Evolutionary conservation across 495 filamentous ascomycete genomes (phyloP).

Genomic region (Hyaloscypha hepaticicola): DNA sequence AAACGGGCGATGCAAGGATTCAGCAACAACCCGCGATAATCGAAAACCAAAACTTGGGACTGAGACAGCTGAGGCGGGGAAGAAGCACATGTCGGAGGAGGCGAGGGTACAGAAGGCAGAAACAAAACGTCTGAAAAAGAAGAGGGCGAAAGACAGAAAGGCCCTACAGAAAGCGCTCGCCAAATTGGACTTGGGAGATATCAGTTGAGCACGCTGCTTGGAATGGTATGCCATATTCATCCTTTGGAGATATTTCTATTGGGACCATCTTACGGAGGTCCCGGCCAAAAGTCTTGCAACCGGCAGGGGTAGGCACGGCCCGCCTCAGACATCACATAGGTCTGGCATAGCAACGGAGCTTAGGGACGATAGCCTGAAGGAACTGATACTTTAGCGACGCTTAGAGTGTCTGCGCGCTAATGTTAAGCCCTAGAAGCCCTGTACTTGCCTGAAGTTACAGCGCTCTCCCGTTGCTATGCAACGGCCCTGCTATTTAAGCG

Average conservation of each 20-base stretch:
- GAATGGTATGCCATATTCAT: background rate
- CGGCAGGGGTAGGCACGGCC: too few species aligned
- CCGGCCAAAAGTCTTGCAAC: background rate
- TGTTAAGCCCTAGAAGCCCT: background rate
- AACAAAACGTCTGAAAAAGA: background rate
- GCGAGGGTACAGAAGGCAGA: background rate
- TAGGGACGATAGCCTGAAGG: background rate
- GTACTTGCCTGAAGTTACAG: background rate
- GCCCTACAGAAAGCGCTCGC: background rate
- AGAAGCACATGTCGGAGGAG: background rate
- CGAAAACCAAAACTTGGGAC: background rate
- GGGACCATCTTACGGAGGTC: background rate
- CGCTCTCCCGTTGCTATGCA: background rate
- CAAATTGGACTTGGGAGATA: background rate
- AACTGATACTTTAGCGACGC: background rate
- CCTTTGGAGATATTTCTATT: background rate
- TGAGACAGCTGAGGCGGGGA: background rate
- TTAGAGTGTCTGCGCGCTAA: background rate
- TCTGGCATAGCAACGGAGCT: background rate
- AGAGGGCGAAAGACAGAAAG: background rate
- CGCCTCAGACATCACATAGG: background rate
- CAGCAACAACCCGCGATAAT: too few species aligned
- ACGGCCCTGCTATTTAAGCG: background rate
- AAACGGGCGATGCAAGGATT: background rate
- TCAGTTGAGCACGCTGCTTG: background rate